These are phyloP conservation scores for Daedaleopsis nitida DNA, from an alignment of 768 basidiomycete species.

Conservation along the genomic window DNA sequence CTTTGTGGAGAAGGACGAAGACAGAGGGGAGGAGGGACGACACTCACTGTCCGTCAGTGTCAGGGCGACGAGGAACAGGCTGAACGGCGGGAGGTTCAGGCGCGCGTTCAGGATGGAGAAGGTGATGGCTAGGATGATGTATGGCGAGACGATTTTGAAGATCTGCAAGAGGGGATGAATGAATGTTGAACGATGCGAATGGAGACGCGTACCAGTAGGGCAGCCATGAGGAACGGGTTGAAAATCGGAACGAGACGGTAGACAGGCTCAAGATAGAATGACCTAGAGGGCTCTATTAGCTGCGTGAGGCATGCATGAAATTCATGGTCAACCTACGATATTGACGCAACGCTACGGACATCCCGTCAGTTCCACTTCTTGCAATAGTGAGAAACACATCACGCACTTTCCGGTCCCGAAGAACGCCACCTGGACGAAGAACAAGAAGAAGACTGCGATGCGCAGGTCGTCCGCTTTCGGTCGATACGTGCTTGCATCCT, in stretches of 20 bases:
- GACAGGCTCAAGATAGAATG: conserved; percentile 87
- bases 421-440: conserved; percentile 86
- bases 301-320: neutral
- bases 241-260: conserved; percentile 87
- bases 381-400: neutral
- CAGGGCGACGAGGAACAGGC: conserved; percentile 75
- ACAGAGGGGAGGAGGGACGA: neutral
- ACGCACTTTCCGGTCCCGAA: conserved; percentile 71
- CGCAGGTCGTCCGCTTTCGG: conserved; percentile 58
- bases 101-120: conserved; percentile 71
- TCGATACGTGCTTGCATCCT: conserved; percentile 20
- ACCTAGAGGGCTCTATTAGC: conserved; percentile 37
- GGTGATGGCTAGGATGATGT: conserved; percentile 69
- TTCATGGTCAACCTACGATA: conserved; percentile 54
- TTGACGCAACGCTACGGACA: conserved; percentile 68
- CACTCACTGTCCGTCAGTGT: conserved; percentile 67
- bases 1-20: neutral
- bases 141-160: conserved; percentile 83
- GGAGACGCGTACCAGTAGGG: conserved; percentile 56
- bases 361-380: conserved; percentile 5
- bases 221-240: conserved; percentile 81
- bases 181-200: neutral
- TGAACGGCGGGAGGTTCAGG: conserved; percentile 74
- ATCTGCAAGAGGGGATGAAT: conserved; percentile 42
- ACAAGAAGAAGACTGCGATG: conserved; percentile 79